Conservation (phyloP, 1,139 yeast genomes). For the Kazachstania sp. region DNA sequence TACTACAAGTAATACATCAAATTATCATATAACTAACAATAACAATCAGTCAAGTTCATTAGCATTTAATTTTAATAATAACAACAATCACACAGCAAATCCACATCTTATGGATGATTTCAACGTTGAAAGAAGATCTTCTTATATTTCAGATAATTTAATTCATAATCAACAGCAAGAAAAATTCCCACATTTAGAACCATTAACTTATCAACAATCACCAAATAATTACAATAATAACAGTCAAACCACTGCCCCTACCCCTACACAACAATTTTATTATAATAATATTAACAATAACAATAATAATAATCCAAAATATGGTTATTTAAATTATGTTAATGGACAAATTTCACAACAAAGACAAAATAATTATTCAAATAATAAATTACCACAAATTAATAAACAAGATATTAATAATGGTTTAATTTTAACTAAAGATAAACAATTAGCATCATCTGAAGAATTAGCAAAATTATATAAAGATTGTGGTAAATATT, state of each 20-base stretch:
- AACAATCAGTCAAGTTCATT: background rate
- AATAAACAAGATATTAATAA: conserved; percentile 1
- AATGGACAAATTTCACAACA: conserved; percentile 4
- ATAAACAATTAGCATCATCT: conserved; percentile 21
- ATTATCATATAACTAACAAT: background rate
- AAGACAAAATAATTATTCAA: background rate
- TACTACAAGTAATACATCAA: background rate
- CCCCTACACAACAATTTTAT: background rate
- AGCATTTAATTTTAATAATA: conserved; percentile 4
- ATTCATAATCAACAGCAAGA: conserved; percentile 13
- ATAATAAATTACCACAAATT: background rate
- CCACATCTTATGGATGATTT: background rate
- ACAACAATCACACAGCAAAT: conserved; percentile 2
- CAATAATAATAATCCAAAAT: conserved; percentile 3
- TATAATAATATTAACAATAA: background rate
- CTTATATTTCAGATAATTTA: conserved; percentile 28
- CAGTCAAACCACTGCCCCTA: background rate
- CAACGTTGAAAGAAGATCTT: conserved; percentile 25
- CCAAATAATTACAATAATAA: background rate
- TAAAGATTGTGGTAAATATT: conserved; percentile 25
- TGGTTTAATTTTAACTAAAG: conserved; percentile 19
- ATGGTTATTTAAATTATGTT: conserved; percentile 8
- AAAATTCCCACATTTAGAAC: background rate
- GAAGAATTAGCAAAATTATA: conserved; percentile 23
- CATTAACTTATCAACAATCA: background rate